Evolutionary conservation across 2,329 filamentous ascomycete genomes (phyloP).

Genomic region (Lachnellula arida): DNA sequence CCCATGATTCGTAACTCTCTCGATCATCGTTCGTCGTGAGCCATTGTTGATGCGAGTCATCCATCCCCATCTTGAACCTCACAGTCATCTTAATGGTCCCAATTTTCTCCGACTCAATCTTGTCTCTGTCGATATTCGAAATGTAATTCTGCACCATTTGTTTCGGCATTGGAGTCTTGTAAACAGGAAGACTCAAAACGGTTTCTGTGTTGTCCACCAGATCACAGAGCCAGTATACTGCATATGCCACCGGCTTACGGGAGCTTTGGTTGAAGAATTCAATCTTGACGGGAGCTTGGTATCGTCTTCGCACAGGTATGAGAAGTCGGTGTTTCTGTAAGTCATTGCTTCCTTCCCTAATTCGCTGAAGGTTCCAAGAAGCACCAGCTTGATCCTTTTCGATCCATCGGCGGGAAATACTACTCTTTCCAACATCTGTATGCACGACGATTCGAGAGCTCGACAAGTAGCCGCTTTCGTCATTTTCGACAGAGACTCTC

Average conservation of each 20-base stretch:
- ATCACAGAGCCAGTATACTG: constrained; percentile 17
- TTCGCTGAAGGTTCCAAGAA: constrained; percentile 10
- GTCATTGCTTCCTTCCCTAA: constrained; percentile 8
- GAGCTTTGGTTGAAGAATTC: constrained; percentile 15
- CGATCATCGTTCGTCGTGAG: constrained; percentile 16
- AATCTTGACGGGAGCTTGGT: constrained; percentile 15
- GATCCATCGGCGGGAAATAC: constrained; percentile 12
- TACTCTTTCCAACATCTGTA: constrained; percentile 16
- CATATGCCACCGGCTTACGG: constrained; percentile 12
- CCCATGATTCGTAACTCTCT: constrained; percentile 16
- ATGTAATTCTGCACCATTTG: constrained; percentile 18
- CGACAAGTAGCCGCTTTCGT: constrained; percentile 2
- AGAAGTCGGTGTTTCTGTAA: constrained; percentile 15
- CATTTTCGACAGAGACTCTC: constrained; percentile 9
- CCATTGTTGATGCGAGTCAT: constrained; percentile 16
- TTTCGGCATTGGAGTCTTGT: constrained; percentile 15
- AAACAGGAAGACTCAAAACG: constrained; percentile 9
- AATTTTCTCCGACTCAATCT: constrained; percentile 11
- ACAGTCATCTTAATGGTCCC: constrained; percentile 11
- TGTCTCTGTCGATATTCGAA: constrained; percentile 7
- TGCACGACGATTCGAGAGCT: constrained; percentile 13
- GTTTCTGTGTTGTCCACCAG: constrained; percentile 16
- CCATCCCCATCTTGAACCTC: constrained; percentile 20
- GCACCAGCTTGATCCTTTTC: constrained; percentile 5
- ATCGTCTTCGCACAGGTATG: constrained; percentile 13